phyloP scores from a whole-genome alignment of 371 early-diverging fungal species.

The Zychaea mexicana region DNA sequence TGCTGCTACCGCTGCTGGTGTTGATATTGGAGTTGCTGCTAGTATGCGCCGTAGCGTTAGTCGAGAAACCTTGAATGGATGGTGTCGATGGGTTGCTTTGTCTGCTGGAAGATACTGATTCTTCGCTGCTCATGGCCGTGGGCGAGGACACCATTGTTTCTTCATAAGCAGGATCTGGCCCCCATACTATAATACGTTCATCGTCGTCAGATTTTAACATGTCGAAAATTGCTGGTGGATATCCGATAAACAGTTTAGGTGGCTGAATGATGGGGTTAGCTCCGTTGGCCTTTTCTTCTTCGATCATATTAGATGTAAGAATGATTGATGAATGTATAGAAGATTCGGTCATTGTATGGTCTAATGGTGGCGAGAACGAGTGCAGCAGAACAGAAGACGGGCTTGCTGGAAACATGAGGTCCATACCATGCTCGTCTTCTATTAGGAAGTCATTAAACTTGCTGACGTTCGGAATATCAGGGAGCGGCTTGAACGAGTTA shows the following conservation, averaged over 20 bases:
- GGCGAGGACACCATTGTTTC: neutral
- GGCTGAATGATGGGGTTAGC: slow-evolving; percentile 18
- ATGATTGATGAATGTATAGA: slow-evolving; percentile 11
- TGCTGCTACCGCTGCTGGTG: neutral
- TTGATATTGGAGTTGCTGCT: slow-evolving; percentile 6
- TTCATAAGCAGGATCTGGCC: slow-evolving; percentile 23
- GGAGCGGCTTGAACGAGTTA: slow-evolving; percentile 10
- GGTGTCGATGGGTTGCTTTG: slow-evolving; percentile 11
- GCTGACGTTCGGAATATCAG: slow-evolving; percentile 42
- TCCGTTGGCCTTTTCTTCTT: neutral
- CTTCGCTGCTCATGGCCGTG: neutral
- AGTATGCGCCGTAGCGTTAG: neutral
- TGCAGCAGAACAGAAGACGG: slow-evolving; percentile 19
- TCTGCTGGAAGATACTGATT: neutral
- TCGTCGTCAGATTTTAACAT: slow-evolving; percentile 51
- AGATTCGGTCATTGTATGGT: slow-evolving; percentile 2
- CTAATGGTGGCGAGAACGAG: slow-evolving; percentile 11
- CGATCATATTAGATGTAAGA: neutral
- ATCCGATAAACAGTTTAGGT: slow-evolving; percentile 44
- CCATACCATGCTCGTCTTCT: slow-evolving; percentile 21
- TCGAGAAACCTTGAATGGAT: neutral
- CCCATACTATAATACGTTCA: slow-evolving; percentile 59
- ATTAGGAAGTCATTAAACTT: slow-evolving; percentile 39
- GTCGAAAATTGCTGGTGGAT: slow-evolving; percentile 55
- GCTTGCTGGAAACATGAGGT: slow-evolving; percentile 21